phyloP scores from a whole-genome alignment of 768 basidiomycete genomes.

The Hydnomerulius pinastri region DNA sequence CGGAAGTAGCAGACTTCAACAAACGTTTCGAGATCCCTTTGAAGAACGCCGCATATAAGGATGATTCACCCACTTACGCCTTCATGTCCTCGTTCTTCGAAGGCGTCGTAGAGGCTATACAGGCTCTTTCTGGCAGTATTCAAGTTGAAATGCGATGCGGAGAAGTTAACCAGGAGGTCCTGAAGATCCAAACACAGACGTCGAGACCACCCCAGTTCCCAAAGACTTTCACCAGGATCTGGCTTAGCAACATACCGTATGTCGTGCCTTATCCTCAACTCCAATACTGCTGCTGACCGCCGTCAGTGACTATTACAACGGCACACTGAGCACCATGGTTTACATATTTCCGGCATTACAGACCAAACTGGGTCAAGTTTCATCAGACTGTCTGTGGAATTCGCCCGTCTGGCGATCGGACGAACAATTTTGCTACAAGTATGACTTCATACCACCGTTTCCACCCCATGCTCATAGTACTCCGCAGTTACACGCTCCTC shows the following conservation, averaged over 20 bases:
- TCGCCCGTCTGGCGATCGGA: not conserved
- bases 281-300: not conserved
- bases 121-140: not conserved
- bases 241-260: not conserved
- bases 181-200: too few relatives aligned
- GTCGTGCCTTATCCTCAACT: not conserved
- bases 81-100: not conserved
- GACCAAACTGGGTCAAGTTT: not conserved
- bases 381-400: not conserved
- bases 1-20: too few relatives aligned
- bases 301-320: not conserved
- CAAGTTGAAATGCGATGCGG: not conserved
- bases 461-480: not conserved
- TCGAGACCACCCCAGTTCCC: not conserved
- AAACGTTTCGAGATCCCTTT: too few relatives aligned
- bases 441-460: not conserved
- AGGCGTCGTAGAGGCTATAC: not conserved
- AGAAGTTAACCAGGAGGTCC: too few relatives aligned
- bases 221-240: not conserved
- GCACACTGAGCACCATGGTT: not conserved
- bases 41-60: not conserved
- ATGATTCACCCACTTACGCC: not conserved
- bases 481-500: not conserved
- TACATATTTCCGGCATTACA: not conserved
- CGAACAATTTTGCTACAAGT: not conserved